Base-by-base conservation (phyloP, 139 green algal genomes). In the Pleodorina starrii region DNA sequence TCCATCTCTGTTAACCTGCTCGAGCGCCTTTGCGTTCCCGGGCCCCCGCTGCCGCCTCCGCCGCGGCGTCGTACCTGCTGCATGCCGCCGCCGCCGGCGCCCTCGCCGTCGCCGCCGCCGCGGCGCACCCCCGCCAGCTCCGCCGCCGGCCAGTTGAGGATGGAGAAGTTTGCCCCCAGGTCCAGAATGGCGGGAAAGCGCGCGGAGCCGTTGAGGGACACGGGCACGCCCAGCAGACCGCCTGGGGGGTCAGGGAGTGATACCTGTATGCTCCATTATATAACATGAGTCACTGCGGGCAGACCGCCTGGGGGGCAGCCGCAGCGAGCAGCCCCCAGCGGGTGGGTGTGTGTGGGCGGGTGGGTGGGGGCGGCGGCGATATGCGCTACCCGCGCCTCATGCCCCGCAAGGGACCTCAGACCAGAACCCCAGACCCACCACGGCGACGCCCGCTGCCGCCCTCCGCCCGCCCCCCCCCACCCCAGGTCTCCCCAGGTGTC, bases 151-250 rank as follows among this genome's bases (percentile, higher is more conserved):
- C 82, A 78, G 46, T 88, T 88, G 42, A 88, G 43, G n/a, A 78
- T 79, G 29, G 63, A 79, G 82, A 88, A 88, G 66, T 88, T 88
- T 12, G 82, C 82, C 0, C 82, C 82, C 44, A 88, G 82, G 60
- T 88, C 82, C 63, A 88, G 63, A 29, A 88, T 88, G 82, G 82
- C 82, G 29, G 43, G 43, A 60, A 88, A 88, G 66, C 63, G 63
- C 10, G 63, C 32, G 1, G 63, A 79, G 63, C 82, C 82, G 82
- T 88, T 88, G 44, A 88, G 63, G 12, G 82, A 88, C 27, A 68
- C 63, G 21, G 82, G 82, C 66, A 88, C 63, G 17, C 63, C 43
- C 63, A 88, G 46, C 44, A 88, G 82, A 2, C 82, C 82, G 44
- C 82, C 82, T 88, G 82, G 2, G 14, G 51, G 35, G 21, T 21